A percentile compares a stretch with the other conserved stretches of the same genome.
Evolutionary conservation across 441 rosid genomes (phyloP).

Genomic region (Gossypium davidsonii): DNA sequence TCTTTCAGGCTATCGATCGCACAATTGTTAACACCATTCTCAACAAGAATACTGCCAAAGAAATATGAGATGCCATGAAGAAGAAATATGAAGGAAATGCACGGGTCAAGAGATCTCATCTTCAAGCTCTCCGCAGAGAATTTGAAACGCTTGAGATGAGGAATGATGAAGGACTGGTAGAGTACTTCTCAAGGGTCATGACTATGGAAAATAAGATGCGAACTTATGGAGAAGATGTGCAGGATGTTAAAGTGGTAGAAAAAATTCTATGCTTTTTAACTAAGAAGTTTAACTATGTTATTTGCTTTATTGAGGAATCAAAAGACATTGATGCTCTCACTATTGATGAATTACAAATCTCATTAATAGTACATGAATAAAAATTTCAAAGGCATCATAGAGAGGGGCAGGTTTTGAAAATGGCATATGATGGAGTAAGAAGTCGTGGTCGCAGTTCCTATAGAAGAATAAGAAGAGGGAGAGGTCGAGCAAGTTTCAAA

Average conservation of each 20-base stretch:
- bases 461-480: not conserved
- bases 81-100: not conserved
- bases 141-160: not conserved
- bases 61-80: too few species aligned
- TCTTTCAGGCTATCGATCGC: not conserved
- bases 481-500: not conserved
- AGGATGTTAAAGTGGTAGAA: not conserved
- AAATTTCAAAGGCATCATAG: too few species aligned
- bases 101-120: not conserved
- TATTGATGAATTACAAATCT: not conserved
- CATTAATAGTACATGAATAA: not conserved
- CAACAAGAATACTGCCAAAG: not conserved
- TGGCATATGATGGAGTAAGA: not conserved
- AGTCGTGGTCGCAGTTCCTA: not conserved
- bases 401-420: not conserved
- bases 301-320: too few species aligned
- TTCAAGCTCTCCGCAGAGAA: not conserved
- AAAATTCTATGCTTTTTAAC: too few species aligned
- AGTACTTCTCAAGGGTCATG: not conserved
- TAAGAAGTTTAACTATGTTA: not conserved
- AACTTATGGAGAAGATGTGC: not conserved
- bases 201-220: not conserved
- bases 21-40: not conserved
- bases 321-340: not conserved
- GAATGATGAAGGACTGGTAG: too few species aligned